Evolutionary conservation across 2,329 filamentous ascomycete species (phyloP).

Genomic region (Fusarium cyanostomum): DNA sequence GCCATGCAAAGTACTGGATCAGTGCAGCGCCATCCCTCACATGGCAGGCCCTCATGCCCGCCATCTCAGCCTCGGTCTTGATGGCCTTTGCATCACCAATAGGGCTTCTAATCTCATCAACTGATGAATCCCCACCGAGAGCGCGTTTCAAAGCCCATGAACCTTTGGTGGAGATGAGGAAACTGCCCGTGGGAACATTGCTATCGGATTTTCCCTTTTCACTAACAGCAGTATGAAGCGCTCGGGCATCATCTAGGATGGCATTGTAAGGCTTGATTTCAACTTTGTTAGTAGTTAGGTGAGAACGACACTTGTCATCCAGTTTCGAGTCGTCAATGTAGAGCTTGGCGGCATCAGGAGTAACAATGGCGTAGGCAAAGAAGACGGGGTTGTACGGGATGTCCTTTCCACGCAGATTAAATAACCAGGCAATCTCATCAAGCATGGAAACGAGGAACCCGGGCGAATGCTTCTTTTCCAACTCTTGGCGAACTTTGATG

Average conservation of each 20-base stretch:
- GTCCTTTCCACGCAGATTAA: conserved; percentile 93
- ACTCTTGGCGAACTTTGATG: conserved; percentile 84
- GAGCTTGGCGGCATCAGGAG: conserved; percentile 77
- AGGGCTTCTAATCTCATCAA: conserved; percentile 88
- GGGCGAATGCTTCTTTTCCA: conserved; percentile 87
- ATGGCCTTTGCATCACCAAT: conserved; percentile 91
- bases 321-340: conserved; percentile 88
- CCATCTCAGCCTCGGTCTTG: conserved; percentile 89
- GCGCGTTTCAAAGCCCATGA: conserved; percentile 93
- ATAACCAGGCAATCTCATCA: conserved; percentile 98
- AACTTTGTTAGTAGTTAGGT: conserved; percentile 76
- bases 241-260: conserved; percentile 81
- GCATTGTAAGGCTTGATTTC: conserved; percentile 81
- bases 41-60: conserved; percentile 94
- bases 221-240: conserved; percentile 58
- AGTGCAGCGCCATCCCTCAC: conserved; percentile 91
- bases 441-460: conserved; percentile 94
- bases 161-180: conserved; percentile 85
- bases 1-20: conserved; percentile 94
- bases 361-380: conserved; percentile 94
- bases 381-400: conserved; percentile 99
- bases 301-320: conserved; percentile 70
- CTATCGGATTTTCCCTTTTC: conserved; percentile 48
- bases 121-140: conserved; percentile 83
- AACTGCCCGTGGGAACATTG: conserved; percentile 64